These are phyloP conservation scores for Wallemia ichthyophaga DNA, from an alignment of 1,284 basidiomycete genomes.

Conservation along the genomic window DNA sequence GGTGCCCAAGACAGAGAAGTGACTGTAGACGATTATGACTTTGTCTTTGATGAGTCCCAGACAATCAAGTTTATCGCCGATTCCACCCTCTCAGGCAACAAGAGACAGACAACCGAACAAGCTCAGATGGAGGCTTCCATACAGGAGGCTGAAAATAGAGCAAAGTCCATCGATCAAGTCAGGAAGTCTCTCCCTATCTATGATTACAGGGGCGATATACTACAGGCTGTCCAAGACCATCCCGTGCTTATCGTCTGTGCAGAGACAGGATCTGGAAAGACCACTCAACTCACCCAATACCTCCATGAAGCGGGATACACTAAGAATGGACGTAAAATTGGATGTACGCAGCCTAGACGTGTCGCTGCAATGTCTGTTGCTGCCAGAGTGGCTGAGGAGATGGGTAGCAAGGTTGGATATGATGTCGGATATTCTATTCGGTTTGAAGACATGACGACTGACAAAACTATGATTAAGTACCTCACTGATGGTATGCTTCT, in stretches of 20 bases:
- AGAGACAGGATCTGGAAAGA: slow-evolving; percentile 89
- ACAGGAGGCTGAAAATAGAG: slow-evolving; percentile 64
- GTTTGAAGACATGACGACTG: slow-evolving; percentile 96
- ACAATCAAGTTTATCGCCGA: slow-evolving; percentile 89
- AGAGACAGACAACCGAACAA: slow-evolving; percentile 45
- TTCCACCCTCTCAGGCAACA: slow-evolving; percentile 28
- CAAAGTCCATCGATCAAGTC: slow-evolving; percentile 20
- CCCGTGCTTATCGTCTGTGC: slow-evolving; percentile 79
- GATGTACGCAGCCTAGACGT: slow-evolving; percentile 91
- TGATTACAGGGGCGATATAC: slow-evolving; percentile 49
- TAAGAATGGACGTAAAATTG: slow-evolving; percentile 56
- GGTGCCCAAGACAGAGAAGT: slow-evolving; percentile 75
- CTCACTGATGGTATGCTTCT: slow-evolving; percentile 98
- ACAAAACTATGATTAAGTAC: slow-evolving; percentile 88
- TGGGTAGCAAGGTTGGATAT: slow-evolving; percentile 82
- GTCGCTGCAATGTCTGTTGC: slow-evolving; percentile 99
- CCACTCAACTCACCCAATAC: slow-evolving; percentile 92
- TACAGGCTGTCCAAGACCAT: slow-evolving; percentile 63
- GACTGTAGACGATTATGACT: slow-evolving; percentile 40
- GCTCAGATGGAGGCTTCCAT: slow-evolving; percentile 61
- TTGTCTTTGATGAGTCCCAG: slow-evolving; percentile 91
- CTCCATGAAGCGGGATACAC: slow-evolving; percentile 93
- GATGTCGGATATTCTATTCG: slow-evolving; percentile 97
- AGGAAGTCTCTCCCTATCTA: slow-evolving; percentile 17
- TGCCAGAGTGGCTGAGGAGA: slow-evolving; percentile 91